Conservation (phyloP, 768 basidiomycete species). For the Infundibulicybe gibba region DNA sequence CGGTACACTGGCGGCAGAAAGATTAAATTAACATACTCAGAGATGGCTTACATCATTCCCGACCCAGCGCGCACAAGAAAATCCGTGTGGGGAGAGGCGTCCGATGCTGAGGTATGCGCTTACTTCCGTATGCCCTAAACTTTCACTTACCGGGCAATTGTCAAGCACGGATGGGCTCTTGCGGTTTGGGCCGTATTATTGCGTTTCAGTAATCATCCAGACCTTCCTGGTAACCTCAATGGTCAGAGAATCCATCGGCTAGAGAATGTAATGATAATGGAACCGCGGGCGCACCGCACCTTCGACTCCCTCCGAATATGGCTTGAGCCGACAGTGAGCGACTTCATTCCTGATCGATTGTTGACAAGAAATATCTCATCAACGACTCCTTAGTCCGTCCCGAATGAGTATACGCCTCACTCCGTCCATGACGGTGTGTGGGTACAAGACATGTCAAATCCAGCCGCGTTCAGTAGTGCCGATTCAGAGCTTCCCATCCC, state of each 20-base stretch:
- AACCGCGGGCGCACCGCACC: background rate
- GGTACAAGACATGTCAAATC: background rate
- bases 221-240: background rate
- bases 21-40: background rate
- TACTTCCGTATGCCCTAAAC: background rate
- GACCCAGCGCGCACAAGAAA: background rate
- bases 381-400: background rate
- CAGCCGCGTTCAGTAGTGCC: background rate
- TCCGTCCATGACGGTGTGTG: background rate
- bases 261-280: conserved; percentile 3
- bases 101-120: too few species aligned
- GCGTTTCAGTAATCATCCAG: background rate
- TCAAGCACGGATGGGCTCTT: background rate
- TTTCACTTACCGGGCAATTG: background rate
- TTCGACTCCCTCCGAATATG: background rate
- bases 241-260: conserved; percentile 1
- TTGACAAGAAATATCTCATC: conserved; percentile 3
- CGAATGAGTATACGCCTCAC: background rate
- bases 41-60: background rate
- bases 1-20: background rate
- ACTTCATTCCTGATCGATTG: conserved; percentile 1
- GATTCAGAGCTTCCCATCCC: background rate
- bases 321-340: conserved; percentile 4
- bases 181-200: background rate
- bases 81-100: background rate